These are phyloP conservation scores for Talinum fruticosum DNA, from an alignment of 148 eudicot species.

Conservation along the genomic window DNA sequence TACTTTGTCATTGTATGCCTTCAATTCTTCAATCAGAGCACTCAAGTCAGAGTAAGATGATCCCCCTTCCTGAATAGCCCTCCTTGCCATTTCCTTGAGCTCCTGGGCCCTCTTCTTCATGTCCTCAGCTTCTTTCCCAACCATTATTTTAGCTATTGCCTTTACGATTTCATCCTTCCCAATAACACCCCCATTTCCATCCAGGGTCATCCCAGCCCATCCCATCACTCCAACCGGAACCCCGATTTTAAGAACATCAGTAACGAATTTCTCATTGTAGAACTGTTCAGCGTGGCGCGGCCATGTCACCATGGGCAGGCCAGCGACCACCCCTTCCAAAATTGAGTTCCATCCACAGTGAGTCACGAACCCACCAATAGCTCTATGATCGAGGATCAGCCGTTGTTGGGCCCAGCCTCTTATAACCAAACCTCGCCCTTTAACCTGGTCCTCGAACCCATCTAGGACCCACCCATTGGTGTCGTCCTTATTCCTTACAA, in stretches of 20 bases:
- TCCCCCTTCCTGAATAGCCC: constrained; percentile 41
- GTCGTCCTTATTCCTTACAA: neutral
- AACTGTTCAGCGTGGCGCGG: constrained; percentile 27
- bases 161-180: constrained; percentile 14
- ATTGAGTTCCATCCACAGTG: constrained; percentile 32
- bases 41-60: constrained; percentile 37
- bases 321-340: constrained; percentile 16
- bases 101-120: constrained; percentile 27
- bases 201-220: too few relatives aligned
- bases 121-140: constrained; percentile 38
- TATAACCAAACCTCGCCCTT: constrained; percentile 15
- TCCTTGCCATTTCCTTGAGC: constrained; percentile 34
- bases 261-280: constrained; percentile 26
- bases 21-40: constrained; percentile 35
- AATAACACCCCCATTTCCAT: neutral
- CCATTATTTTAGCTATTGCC: constrained; percentile 31
- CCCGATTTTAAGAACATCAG: constrained; percentile 27
- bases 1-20: neutral
- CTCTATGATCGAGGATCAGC: constrained; percentile 13
- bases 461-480: constrained; percentile 9
- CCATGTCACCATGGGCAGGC: constrained; percentile 29
- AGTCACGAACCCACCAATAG: constrained; percentile 20
- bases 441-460: constrained; percentile 3
- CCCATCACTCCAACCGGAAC: constrained; percentile 22
- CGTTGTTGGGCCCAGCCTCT: constrained; percentile 32